phyloP scores from a whole-genome alignment of 164 flowering plant species.

The Malania oleifera region DNA sequence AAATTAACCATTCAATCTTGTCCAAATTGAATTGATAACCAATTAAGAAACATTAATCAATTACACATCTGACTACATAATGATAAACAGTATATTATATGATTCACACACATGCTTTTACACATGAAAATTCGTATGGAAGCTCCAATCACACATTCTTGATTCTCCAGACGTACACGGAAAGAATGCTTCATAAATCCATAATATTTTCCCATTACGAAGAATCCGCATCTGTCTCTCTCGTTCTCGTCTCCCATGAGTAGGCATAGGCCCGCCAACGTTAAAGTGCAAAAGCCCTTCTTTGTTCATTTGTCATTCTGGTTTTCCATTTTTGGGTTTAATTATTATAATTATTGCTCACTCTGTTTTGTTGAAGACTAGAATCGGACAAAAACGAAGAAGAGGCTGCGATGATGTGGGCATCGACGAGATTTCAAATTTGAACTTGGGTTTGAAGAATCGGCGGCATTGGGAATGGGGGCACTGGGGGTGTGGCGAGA shows the following conservation, averaged over 20 bases:
- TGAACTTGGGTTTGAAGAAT: conserved; percentile 22
- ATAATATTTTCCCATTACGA: neutral
- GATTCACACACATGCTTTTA: too few relatives aligned
- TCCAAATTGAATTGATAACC: too few relatives aligned
- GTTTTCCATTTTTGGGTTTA: neutral
- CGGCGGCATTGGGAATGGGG: conserved; percentile 11
- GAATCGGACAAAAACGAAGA: conserved; percentile 9
- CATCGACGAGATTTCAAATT: conserved; percentile 6
- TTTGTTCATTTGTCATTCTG: neutral
- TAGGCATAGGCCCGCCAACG: too few relatives aligned
- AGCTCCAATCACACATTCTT: conserved; percentile 1
- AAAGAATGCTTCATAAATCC: conserved; percentile 8
- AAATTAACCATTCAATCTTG: too few relatives aligned
- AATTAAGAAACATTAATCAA: too few relatives aligned
- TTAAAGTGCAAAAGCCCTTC: neutral
- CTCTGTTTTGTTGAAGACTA: conserved; percentile 4
- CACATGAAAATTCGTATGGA: too few relatives aligned
- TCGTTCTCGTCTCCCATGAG: neutral
- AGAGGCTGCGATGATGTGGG: conserved; percentile 10
- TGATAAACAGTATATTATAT: too few relatives aligned
- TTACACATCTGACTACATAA: too few relatives aligned
- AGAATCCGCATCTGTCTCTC: too few relatives aligned
- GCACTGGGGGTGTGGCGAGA: neutral
- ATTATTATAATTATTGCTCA: too few relatives aligned
- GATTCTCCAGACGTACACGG: conserved; percentile 8